Conservation (phyloP, 768 basidiomycete genomes). For the Exsudoporus frostii region DNA sequence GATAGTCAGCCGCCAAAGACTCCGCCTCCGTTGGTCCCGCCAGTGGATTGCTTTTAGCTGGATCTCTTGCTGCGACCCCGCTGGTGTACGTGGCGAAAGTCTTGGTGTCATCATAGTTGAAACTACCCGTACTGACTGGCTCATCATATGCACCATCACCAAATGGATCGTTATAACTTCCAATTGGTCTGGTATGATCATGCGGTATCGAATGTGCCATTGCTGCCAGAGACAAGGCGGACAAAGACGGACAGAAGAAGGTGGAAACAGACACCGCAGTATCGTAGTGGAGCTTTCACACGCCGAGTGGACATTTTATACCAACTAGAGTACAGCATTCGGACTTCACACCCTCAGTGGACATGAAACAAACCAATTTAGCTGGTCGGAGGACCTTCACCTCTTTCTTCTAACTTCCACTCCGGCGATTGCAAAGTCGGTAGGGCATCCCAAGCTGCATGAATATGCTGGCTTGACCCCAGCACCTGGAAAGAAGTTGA, state of each 20-base stretch:
- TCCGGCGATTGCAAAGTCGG: conserved; percentile 37
- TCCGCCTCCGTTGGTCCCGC: conserved; percentile 21
- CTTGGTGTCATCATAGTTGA: conserved; percentile 17
- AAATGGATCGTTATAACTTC: conserved; percentile 25
- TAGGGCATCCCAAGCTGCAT: conserved; percentile 40
- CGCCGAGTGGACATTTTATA: conserved; percentile 6
- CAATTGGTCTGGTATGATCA: conserved; percentile 7
- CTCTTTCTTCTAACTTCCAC: conserved; percentile 38
- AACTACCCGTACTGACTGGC: conserved; percentile 16
- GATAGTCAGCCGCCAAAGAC: conserved; percentile 27
- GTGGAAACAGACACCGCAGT: conserved; percentile 1
- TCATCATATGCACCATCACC: conserved; percentile 22
- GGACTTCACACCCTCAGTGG: neutral
- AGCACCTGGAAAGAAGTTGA: conserved; percentile 32
- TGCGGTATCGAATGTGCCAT: conserved; percentile 23
- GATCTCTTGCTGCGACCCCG: conserved; percentile 14
- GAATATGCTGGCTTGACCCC: conserved; percentile 48
- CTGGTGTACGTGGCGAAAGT: conserved; percentile 23
- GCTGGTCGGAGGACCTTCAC: conserved; percentile 33
- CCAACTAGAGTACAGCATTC: neutral
- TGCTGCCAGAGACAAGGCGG: conserved; percentile 21
- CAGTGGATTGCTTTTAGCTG: neutral
- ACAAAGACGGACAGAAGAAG: neutral
- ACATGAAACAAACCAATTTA: conserved; percentile 3
- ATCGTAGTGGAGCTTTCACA: conserved; percentile 14